Evolutionary conservation across 345 rosid species (phyloP).

Genomic region (Aquilaria yunnanensis): DNA sequence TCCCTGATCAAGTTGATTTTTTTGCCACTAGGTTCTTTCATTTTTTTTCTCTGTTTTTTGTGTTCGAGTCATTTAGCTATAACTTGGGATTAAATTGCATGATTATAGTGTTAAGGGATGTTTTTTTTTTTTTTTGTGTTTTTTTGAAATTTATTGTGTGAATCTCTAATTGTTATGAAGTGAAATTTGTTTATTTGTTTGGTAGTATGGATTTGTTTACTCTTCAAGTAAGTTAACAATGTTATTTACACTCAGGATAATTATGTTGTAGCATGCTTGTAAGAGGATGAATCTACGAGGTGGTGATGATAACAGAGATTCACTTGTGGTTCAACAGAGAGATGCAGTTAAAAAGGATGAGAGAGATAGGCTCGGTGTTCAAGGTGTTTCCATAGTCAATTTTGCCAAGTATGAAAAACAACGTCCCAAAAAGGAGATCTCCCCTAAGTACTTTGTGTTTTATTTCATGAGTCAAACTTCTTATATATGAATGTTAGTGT

Average conservation of each 20-base stretch:
- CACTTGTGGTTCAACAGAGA: neutral
- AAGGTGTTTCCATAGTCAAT: conserved; percentile 8
- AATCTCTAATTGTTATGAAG: no score
- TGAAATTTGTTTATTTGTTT: no score
- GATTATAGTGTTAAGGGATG: no score
- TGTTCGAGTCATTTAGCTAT: no score
- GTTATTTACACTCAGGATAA: conserved; percentile 6
- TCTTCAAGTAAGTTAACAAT: neutral
- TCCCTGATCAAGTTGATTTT: no score
- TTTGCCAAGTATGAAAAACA: conserved; percentile 14
- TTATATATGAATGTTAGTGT: conserved; percentile 32
- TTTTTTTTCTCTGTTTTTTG: no score
- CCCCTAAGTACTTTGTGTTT: conserved; percentile 29
- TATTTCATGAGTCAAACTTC: conserved; percentile 32
- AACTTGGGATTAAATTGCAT: no score
- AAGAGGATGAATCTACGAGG: conserved; percentile 9
- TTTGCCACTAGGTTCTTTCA: no score
- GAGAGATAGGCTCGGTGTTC: conserved; percentile 8
- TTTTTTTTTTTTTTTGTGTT: no score
- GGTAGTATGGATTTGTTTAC: no score
- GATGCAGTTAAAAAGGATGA: conserved; percentile 5
- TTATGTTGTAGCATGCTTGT: conserved; percentile 2
- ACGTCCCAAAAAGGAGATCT: conserved; percentile 7
- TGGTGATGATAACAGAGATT: conserved; percentile 6
- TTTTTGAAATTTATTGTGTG: no score